Percentiles rank a stretch among this genome's conserved stretches.
Conservation (phyloP, 805 yeast genomes). For the Wickerhamiella sorbophila region DNA sequence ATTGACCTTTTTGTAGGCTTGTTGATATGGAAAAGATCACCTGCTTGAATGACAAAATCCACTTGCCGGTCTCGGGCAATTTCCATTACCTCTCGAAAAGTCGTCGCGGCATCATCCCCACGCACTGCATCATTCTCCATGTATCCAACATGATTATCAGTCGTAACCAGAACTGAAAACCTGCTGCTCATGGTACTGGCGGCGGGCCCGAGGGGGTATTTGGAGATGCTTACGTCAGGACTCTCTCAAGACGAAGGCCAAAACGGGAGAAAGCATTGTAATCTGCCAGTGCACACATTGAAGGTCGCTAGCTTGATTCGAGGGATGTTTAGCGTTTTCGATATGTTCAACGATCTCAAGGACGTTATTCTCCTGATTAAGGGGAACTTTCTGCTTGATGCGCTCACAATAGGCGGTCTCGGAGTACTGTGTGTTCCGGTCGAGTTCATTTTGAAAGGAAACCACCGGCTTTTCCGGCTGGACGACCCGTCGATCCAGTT, state of each 20-base stretch:
- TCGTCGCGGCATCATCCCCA: constrained; percentile 78
- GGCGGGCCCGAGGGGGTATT: no score
- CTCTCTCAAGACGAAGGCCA: no score
- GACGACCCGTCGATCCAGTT: constrained; percentile 67
- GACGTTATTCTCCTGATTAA: neutral
- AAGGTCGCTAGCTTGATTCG: no score
- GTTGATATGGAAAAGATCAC: constrained; percentile 84
- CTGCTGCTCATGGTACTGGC: no score
- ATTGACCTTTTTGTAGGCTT: constrained; percentile 78
- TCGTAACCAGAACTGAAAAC: constrained; percentile 50
- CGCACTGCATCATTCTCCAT: constrained; percentile 79
- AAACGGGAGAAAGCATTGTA: no score
- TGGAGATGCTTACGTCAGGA: no score
- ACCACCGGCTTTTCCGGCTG: constrained; percentile 62
- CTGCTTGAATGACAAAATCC: constrained; percentile 83
- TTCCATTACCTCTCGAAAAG: constrained; percentile 70
- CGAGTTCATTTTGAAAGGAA: constrained; percentile 33
- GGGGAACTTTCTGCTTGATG: neutral
- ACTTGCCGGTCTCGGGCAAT: constrained; percentile 54
- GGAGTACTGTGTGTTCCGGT: constrained; percentile 12
- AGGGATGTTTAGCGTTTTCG: no score
- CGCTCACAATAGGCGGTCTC: neutral
- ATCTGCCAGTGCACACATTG: no score
- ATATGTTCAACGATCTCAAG: no score
- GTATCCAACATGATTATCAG: constrained; percentile 95